These are phyloP conservation scores for Lantana camara DNA, from an alignment of 257 asterid genomes.

Conservation along the genomic window DNA sequence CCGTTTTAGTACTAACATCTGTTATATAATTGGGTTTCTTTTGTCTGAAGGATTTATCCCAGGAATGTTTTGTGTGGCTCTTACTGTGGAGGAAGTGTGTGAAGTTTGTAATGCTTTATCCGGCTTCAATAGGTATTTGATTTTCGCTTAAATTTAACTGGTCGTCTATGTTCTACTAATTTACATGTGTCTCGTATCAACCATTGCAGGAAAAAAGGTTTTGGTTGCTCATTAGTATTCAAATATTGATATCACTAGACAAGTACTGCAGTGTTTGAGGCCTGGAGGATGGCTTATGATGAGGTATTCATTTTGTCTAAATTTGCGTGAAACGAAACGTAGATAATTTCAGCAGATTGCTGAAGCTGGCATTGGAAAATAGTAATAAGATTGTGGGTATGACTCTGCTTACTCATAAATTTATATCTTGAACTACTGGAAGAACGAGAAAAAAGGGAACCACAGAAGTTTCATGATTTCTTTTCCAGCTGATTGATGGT, in stretches of 20 bases:
- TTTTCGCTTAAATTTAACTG: conserved; percentile 4
- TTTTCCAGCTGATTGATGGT: conserved; percentile 43
- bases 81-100: conserved; percentile 58
- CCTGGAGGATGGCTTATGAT: conserved; percentile 84
- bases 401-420: conserved; percentile 49
- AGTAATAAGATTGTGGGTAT: conserved; percentile 1
- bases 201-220: conserved; percentile 54
- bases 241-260: conserved; percentile 78
- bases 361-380: conserved; percentile 4
- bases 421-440: conserved; percentile 81
- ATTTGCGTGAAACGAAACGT: conserved; percentile 10
- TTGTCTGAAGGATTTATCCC: conserved; percentile 53
- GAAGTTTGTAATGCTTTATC: conserved; percentile 50
- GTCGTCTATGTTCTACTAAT: background rate
- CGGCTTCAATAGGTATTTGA: conserved; percentile 47
- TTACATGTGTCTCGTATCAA: conserved; percentile 25
- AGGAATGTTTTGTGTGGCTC: conserved; percentile 74
- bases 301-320: conserved; percentile 53
- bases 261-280: conserved; percentile 70
- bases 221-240: conserved; percentile 68
- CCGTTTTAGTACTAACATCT: background rate
- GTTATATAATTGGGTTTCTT: conserved; percentile 2
- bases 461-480: conserved; percentile 53
- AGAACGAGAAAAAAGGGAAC: conserved; percentile 88
- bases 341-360: background rate